These are phyloP conservation scores for Xylaria sp. DNA, from an alignment of 2,329 filamentous ascomycete genomes.

Conservation along the genomic window DNA sequence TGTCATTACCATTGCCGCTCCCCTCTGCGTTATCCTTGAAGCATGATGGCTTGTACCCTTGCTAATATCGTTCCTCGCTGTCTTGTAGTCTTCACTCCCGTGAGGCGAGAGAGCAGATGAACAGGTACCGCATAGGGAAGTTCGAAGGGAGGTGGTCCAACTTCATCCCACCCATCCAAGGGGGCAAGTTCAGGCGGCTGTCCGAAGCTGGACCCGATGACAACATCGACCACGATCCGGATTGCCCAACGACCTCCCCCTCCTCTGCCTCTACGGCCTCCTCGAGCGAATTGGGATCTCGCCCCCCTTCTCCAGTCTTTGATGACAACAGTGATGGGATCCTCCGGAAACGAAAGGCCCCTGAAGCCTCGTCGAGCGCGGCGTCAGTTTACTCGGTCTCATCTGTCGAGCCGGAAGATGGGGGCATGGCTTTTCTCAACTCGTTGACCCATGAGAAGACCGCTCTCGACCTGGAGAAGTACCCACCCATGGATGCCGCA, in stretches of 20 bases:
- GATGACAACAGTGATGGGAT: constrained; percentile 56
- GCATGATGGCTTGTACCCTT: constrained; percentile 27
- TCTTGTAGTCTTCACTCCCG: constrained; percentile 79
- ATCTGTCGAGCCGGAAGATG: constrained; percentile 59
- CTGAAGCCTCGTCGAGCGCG: constrained; percentile 46
- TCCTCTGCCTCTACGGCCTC: constrained; percentile 45
- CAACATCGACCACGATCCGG: constrained; percentile 52
- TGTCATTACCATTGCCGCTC: background rate
- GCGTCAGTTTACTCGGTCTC: constrained; percentile 72
- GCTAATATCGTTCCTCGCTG: constrained; percentile 15
- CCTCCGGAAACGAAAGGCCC: constrained; percentile 49
- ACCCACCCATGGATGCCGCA: constrained; percentile 77
- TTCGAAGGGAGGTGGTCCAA: constrained; percentile 87
- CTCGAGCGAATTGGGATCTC: constrained; percentile 66
- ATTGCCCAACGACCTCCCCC: constrained; percentile 44
- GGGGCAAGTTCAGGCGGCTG: constrained; percentile 75
- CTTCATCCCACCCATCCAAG: constrained; percentile 91
- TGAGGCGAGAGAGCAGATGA: constrained; percentile 81
- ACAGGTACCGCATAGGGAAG: constrained; percentile 82
- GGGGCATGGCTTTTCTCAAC: constrained; percentile 74
- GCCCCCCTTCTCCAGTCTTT: constrained; percentile 62
- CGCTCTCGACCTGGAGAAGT: constrained; percentile 79
- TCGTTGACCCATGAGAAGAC: constrained; percentile 79
- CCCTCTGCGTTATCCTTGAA: background rate
- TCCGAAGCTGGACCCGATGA: constrained; percentile 54